Base-by-base conservation (phyloP, 768 basidiomycete genomes). In the Pleurotus tuber-regium region DNA sequence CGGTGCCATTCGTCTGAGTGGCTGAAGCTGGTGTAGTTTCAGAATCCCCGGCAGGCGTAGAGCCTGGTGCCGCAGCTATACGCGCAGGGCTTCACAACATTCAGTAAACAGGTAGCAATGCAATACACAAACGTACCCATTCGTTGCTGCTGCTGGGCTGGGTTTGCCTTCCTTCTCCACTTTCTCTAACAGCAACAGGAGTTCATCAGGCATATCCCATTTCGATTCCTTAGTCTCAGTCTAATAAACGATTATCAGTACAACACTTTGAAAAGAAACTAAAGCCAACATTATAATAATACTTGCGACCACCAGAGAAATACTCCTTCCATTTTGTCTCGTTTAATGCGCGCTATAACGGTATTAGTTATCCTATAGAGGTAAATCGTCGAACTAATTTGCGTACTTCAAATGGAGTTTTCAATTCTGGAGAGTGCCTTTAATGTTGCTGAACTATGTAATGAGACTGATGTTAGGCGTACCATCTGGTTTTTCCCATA, bases 401-500 rank as follows among this genome's bases (percentile, higher is more conserved):
- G 53, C 74, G 54, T 61, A 93, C 89, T 78, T 98, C 96, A 57
- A 94, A 92, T 1, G 93, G 89, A 0, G 90, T 86, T 70, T 95
- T 97, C 43, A 98, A 75, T 19, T 90, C 94, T 89, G 53, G 8
- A 24, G 21, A 35, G 14, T 31, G 23, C n/a, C n/a, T n/a, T n/a
- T n/a, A n/a, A n/a, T n/a, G n/a, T n/a, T n/a, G n/a, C n/a, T n/a
- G n/a, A n/a, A n/a, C n/a, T n/a, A n/a, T n/a, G n/a, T n/a, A n/a
- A n/a, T n/a, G n/a, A n/a, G n/a, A n/a, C n/a, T n/a, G n/a, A n/a
- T n/a, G n/a, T n/a, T n/a, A 28, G 43, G 61, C 78, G 59, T 59
- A 89, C 89, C 90, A 66, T 95, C 91, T 54, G 97, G 97, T 66
- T 98, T 99, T 70, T 98, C 95, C 96, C 95, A 98, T 47, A 95